A percentile compares a stretch with the other conserved stretches of the same genome.
Conservation (phyloP, 768 basidiomycete genomes). For the Boletus reticulatus region DNA sequence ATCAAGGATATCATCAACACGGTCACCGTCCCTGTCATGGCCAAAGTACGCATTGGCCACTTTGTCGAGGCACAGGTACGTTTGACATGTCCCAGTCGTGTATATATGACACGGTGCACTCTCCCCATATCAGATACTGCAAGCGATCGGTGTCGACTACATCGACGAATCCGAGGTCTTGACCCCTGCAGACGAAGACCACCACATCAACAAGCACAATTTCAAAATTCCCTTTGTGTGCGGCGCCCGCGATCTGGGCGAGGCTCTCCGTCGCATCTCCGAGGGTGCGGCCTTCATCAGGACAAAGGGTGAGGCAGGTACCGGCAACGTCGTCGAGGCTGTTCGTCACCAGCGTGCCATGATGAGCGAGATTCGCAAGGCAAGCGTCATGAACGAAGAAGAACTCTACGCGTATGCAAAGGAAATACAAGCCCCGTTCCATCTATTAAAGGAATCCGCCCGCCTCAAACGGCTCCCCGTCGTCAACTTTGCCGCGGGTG, state of each 20-base stretch:
- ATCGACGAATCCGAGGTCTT: conserved; percentile 95
- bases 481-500: conserved; percentile 96
- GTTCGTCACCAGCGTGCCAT: conserved; percentile 90
- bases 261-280: conserved; percentile 92
- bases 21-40: conserved; percentile 97
- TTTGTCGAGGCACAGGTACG: conserved; percentile 92
- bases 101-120: neutral
- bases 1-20: conserved; percentile 95
- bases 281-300: conserved; percentile 99
- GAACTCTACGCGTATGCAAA: conserved; percentile 94
- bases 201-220: conserved; percentile 95
- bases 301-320: conserved; percentile 92
- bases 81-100: neutral
- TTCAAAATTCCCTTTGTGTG: conserved; percentile 98
- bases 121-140: conserved; percentile 66
- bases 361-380: conserved; percentile 79
- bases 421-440: conserved; percentile 90
- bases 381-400: conserved; percentile 88
- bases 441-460: conserved; percentile 95
- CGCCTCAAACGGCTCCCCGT: conserved; percentile 89
- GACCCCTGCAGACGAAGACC: conserved; percentile 93
- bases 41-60: conserved; percentile 94
- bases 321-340: conserved; percentile 90
- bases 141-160: conserved; percentile 94
- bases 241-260: conserved; percentile 92